Conservation (phyloP, 2,329 filamentous ascomycete genomes). For the Monosporascus cannonballus region DNA sequence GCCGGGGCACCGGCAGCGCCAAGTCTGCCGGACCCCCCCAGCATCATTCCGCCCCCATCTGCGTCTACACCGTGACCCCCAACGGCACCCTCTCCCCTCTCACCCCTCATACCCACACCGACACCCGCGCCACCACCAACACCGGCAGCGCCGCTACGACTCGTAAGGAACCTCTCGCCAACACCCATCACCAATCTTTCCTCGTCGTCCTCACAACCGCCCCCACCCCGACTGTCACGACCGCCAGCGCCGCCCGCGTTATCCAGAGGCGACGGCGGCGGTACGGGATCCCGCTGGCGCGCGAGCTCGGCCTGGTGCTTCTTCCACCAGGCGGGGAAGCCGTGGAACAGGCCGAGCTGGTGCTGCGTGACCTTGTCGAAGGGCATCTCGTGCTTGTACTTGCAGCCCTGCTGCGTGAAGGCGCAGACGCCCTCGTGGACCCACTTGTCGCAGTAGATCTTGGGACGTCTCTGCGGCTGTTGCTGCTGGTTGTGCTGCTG, state of each 20-base stretch:
- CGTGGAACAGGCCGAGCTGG: conserved; percentile 64
- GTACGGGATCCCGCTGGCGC: conserved; percentile 21
- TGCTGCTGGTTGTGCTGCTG: conserved; percentile 1
- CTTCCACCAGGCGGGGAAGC: conserved; percentile 55
- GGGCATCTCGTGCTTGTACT: conserved; percentile 90
- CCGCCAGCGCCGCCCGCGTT: background rate
- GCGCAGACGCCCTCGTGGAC: conserved; percentile 79
- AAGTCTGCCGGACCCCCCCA: background rate
- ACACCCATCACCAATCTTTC: no score
- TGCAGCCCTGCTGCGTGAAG: conserved; percentile 80
- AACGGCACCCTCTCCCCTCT: background rate
- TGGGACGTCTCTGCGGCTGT: conserved; percentile 32
- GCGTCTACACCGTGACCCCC: no score
- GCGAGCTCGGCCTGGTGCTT: conserved; percentile 43
- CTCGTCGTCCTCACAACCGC: background rate
- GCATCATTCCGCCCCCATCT: no score
- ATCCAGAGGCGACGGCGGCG: conserved; percentile 2
- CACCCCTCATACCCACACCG: background rate
- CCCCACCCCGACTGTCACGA: conserved; percentile 1
- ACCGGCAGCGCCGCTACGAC: no score
- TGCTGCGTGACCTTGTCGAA: conserved; percentile 57
- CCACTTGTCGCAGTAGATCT: conserved; percentile 86
- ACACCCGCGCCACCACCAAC: background rate
- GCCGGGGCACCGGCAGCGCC: background rate
- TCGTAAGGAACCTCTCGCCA: no score